Evolutionary conservation across 2,329 filamentous ascomycete genomes (phyloP), one percentile per base, ranked within the genome.

Genomic region (Ophidiomyces ophidiicola): DNA sequence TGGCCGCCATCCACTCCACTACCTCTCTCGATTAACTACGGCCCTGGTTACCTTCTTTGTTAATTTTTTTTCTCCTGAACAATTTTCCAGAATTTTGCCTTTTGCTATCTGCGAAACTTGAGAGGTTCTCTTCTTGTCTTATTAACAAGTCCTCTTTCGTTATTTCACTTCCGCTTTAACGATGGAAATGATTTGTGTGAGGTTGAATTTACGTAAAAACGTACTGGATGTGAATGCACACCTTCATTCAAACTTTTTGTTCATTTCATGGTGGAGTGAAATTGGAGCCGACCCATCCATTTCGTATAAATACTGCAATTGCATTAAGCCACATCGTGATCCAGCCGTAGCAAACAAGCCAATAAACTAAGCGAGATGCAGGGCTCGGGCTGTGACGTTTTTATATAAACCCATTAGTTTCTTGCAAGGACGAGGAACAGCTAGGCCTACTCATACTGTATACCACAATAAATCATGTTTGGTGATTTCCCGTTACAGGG

Each of bases 401-500:
- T 33, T 19, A 17, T 12, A 21, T 12, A 20, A 6, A 6, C 4
- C 19, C 17, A 15, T 20, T n/a, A 33, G 19, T 34, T 25, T 36
- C 21, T 30, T 39, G 37, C n/a, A n/a, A 26, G 14, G 28, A 36
- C 18, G 36, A 43, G 28, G 42, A 36, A 32, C 45, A 28, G 23
- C 35, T 47, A 17, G 24, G 24, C n/a, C 24, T 26, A n/a, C 7
- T 26, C n/a, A 26, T 26, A 26, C 24, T 26, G 24, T 8, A n/a
- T n/a, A n/a, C n/a, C n/a, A n/a, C n/a, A n/a, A n/a, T n/a, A 5
- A 25, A 24, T 12, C 18, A 31, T 43, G 41, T 26, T 43, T 15
- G 39, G 32, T 15, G 53, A 59, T 28, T 51, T 56, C 26, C 51
- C 55, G 6, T 41, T 59, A 3, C 48, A 53, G 11, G 48, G 45